These are phyloP conservation scores for Penicillium canescens DNA, from an alignment of 495 filamentous ascomycete genomes.

Conservation along the genomic window DNA sequence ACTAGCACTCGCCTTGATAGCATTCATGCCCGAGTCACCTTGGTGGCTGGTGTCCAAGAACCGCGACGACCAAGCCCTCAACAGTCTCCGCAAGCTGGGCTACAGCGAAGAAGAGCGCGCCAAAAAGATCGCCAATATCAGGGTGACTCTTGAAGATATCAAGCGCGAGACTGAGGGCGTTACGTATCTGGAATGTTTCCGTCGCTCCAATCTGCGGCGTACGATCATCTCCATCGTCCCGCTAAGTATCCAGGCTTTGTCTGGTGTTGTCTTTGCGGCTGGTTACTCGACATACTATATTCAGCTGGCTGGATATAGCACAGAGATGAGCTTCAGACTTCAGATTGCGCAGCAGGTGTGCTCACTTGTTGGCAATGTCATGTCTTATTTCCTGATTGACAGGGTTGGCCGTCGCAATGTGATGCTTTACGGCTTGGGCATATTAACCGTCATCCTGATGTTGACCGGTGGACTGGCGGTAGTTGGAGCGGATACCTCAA, in stretches of 20 bases:
- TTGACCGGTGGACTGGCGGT: conserved; percentile 25
- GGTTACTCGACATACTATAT: conserved; percentile 36
- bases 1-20: conserved; percentile 11
- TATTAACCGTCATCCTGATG: conserved; percentile 27
- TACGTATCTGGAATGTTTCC: conserved; percentile 37
- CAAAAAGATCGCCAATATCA: conserved; percentile 13
- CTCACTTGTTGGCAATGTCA: conserved; percentile 30
- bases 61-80: conserved; percentile 5
- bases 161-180: conserved; percentile 31
- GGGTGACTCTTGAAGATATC: conserved; percentile 22
- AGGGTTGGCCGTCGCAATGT: conserved; percentile 26
- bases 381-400: conserved; percentile 32
- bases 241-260: conserved; percentile 30
- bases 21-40: conserved; percentile 24
- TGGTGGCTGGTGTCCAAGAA: conserved; percentile 21
- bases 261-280: conserved; percentile 27
- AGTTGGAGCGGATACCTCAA: conserved; percentile 12
- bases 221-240: conserved; percentile 35
- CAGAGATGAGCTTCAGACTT: conserved; percentile 23
- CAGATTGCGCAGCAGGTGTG: conserved; percentile 33
- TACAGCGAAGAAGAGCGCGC: conserved; percentile 6
- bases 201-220: conserved; percentile 30
- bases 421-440: conserved; percentile 23
- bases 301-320: conserved; percentile 30
- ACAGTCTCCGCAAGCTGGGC: conserved; percentile 12